Conservation (phyloP, 768 basidiomycete genomes). For the Amanita phalloides region DNA sequence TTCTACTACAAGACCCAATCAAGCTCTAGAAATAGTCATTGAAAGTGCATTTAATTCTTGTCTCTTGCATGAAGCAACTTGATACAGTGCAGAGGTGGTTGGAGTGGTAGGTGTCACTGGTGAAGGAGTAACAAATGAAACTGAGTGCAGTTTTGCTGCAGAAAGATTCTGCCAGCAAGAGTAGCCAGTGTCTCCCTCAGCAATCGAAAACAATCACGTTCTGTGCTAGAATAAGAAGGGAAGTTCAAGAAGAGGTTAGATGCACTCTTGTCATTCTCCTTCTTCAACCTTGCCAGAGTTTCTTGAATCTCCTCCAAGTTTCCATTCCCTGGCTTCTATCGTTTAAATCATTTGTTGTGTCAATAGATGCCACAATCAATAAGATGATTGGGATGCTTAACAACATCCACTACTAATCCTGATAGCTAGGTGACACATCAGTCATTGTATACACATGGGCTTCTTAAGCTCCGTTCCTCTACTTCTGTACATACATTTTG, state of each 20-base stretch:
- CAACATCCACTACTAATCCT: no score
- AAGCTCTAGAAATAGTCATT: slow-evolving; percentile 49
- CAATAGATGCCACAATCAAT: no score
- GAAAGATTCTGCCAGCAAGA: slow-evolving; percentile 52
- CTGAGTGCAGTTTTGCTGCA: slow-evolving; percentile 35
- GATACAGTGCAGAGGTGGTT: slow-evolving; percentile 10
- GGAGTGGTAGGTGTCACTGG: slow-evolving; percentile 6
- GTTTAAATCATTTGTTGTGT: no score
- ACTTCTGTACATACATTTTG: no score
- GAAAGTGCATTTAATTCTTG: slow-evolving; percentile 41
- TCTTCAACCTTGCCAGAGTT: no score
- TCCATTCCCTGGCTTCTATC: no score
- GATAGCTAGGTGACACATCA: no score
- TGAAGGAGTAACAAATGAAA: slow-evolving; percentile 12
- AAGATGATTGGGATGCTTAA: no score
- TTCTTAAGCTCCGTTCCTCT: no score
- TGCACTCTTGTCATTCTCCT: no score
- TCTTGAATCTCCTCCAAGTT: no score
- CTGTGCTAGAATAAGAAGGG: slow-evolving; percentile 19
- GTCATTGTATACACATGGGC: no score
- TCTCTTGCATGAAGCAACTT: slow-evolving; percentile 26
- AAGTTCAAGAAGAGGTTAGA: neutral
- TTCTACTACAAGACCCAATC: slow-evolving; percentile 67
- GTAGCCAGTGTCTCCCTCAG: slow-evolving; percentile 52
- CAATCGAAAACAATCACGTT: slow-evolving; percentile 49